phyloP scores from a whole-genome alignment of 2,329 filamentous ascomycete species.

The Colletotrichum shisoi region DNA sequence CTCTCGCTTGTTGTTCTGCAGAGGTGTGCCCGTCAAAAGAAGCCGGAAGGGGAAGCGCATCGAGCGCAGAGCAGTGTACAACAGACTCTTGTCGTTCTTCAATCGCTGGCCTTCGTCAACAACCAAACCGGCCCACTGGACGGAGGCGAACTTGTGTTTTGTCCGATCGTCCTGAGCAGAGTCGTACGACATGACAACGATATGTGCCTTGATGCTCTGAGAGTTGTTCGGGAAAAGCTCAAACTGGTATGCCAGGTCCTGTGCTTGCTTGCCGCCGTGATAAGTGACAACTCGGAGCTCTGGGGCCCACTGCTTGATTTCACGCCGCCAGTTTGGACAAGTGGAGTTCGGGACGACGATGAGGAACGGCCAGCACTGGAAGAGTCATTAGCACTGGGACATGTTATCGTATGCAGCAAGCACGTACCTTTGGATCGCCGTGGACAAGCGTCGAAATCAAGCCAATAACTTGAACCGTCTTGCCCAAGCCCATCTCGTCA shows the following conservation, averaged over 20 bases:
- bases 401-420: neutral
- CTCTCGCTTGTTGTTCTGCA: constrained; percentile 95
- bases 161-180: constrained; percentile 78
- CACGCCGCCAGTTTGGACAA: constrained; percentile 95
- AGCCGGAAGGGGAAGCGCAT: constrained; percentile 84
- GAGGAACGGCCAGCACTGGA: constrained; percentile 83
- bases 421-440: constrained; percentile 61
- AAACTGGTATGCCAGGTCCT: constrained; percentile 79
- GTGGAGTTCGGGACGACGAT: constrained; percentile 95
- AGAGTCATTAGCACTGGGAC: constrained; percentile 35
- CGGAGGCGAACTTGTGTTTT: constrained; percentile 69
- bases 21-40: constrained; percentile 86
- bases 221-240: constrained; percentile 79
- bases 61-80: constrained; percentile 77
- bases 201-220: constrained; percentile 80
- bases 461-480: constrained; percentile 91
- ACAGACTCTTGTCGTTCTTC: constrained; percentile 87
- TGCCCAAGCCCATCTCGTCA: constrained; percentile 97
- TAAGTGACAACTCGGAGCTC: constrained; percentile 88
- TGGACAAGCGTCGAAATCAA: constrained; percentile 78
- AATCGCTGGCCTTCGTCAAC: constrained; percentile 95
- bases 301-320: constrained; percentile 93
- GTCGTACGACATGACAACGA: constrained; percentile 95
- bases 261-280: constrained; percentile 78
- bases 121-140: constrained; percentile 86